Conservation (phyloP, 176 grass and related monocot genomes). For the Aegilops speltoides region DNA sequence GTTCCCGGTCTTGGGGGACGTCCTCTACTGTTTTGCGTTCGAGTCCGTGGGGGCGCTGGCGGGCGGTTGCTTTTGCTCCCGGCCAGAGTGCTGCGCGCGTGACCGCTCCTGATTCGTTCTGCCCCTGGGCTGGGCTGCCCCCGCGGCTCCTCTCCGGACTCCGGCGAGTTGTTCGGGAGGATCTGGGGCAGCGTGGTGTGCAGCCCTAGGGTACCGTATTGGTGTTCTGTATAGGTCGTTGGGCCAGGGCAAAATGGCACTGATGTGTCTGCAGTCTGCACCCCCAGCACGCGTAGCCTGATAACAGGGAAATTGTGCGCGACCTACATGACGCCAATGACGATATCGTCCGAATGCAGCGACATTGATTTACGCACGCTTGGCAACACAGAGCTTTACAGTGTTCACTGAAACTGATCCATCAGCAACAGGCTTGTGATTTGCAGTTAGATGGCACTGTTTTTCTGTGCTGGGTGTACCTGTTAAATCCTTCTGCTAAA, state of each 20-base stretch:
- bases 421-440: background rate
- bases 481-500: conserved; percentile 16
- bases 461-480: background rate
- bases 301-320: background rate
- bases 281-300: background rate
- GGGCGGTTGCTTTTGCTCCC: background rate
- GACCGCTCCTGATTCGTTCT: background rate
- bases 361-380: too few species aligned
- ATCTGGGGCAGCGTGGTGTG: background rate
- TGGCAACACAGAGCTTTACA: background rate
- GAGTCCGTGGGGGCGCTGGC: background rate
- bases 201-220: background rate
- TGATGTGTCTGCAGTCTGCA: background rate
- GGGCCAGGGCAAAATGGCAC: background rate
- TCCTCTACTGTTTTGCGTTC: conserved; percentile 28
- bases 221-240: background rate
- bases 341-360: too few species aligned
- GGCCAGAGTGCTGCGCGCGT: background rate
- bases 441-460: background rate
- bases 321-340: too few species aligned
- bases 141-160: background rate
- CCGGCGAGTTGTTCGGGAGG: background rate
- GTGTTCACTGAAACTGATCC: background rate
- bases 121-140: background rate
- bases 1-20: background rate